Evolutionary conservation across 768 basidiomycete species (phyloP), one percentile per base, ranked within the genome.

Genomic region (Tylopilus subfusipes): DNA sequence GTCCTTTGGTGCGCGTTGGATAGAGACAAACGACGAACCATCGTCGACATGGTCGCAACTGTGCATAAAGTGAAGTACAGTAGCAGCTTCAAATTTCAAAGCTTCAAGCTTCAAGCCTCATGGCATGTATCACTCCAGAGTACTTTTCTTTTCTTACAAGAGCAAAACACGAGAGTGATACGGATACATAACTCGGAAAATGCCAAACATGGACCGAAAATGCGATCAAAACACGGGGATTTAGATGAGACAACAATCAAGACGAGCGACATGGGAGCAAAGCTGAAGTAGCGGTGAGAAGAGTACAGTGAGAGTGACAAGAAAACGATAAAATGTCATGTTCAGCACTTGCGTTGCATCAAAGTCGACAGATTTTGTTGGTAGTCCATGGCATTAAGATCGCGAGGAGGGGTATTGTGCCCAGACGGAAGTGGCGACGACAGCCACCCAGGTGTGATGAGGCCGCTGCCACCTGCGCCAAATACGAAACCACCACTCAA

Each of bases 401-500:
- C 58, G 46, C 68, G 63, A 47, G 60, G 49, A 40, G 76, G 78
- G 31, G 75, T 79, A 53, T 73, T 76, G 47, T 75, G 67, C 4
- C 85, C 85, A 18, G 85, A 86, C 33, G 80, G 79, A 36, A 76
- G 60, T 0, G 87, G 85, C 11, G 86, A 83, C 39, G 76, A 67
- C 29, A 83, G 79, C 66, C 83, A 75, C 21, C 82, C 77, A 1
- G 90, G 89, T 10, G 91, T 91, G 61, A 92, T 92, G 51, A 91
- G 72, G 29, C 89, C 90, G 61, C 86, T 90, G 19, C 90, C 91
- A 27, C 88, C 88, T 7, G 85, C 81, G 11, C 91, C 91, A 60
- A 85, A 93, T 21, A 92, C 84, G 67, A 93, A 93, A 7, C 91
- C 91, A 22, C 90, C 91, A 54, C 84, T 87, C 13, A 93, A 74